A percentile compares a stretch with the other conserved stretches of the same genome.
These are phyloP conservation scores for Aspergillus fumigatus DNA, from an alignment of 2,329 filamentous ascomycete genomes.

Conservation along the genomic window DNA sequence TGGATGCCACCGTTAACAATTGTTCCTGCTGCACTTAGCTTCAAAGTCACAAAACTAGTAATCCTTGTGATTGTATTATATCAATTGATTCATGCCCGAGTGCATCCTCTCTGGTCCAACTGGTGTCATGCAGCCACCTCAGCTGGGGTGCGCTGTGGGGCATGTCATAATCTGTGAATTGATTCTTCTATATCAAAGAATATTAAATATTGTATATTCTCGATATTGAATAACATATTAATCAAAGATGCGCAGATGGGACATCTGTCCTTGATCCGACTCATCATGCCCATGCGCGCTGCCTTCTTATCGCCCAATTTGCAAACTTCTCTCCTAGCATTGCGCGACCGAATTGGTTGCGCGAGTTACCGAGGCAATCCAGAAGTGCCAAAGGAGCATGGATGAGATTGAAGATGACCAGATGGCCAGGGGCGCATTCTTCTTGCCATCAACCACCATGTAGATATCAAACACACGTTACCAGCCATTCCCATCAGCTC, in stretches of 20 bases:
- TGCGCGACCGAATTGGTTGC: slow-evolving; percentile 1
- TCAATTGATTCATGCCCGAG: no score
- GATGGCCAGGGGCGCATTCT: slow-evolving; percentile 13
- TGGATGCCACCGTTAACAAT: no score
- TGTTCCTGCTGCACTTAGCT: no score
- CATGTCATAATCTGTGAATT: no score
- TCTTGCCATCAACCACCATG: slow-evolving; percentile 13
- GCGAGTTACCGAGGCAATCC: slow-evolving; percentile 2
- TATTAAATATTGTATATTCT: no score
- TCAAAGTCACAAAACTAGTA: no score
- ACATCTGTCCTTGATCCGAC: background rate
- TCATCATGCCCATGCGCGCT: background rate
- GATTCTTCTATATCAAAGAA: no score
- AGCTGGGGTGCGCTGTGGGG: no score
- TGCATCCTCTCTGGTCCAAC: no score
- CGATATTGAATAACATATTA: no score
- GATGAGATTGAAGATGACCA: slow-evolving; percentile 1
- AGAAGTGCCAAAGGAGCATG: slow-evolving; percentile 6
- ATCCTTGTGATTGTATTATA: no score
- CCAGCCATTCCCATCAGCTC: background rate
- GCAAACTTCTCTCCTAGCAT: background rate
- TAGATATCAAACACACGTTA: slow-evolving; percentile 14
- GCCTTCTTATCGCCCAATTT: background rate
- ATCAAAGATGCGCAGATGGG: background rate
- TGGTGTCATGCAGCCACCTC: no score